phyloP scores from a whole-genome alignment of 192 early-diverging fungal genomes.

The Gamsiella multidivaricata region DNA sequence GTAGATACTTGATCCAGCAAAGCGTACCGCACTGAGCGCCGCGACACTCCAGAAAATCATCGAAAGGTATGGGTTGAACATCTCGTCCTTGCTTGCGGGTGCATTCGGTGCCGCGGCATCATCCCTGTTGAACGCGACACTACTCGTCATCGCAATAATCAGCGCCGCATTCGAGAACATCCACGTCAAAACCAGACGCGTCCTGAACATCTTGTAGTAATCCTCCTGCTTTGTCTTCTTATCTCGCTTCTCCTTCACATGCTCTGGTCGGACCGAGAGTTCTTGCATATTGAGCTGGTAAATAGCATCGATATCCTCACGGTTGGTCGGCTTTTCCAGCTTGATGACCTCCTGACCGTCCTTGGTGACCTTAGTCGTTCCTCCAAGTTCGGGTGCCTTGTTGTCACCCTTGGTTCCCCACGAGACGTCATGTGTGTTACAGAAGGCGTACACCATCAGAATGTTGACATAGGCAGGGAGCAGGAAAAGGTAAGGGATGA shows the following conservation, averaged over 20 bases:
- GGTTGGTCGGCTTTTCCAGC: conserved; percentile 77
- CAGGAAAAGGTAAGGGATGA: conserved; percentile 88
- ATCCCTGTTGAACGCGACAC: conserved; percentile 36
- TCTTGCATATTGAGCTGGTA: conserved; percentile 82
- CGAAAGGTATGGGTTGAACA: conserved; percentile 64
- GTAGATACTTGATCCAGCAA: conserved; percentile 78
- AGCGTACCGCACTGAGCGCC: conserved; percentile 75
- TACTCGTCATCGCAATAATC: conserved; percentile 71
- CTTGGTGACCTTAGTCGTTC: conserved; percentile 75
- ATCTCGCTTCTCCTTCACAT: conserved; percentile 73
- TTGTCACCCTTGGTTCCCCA: conserved; percentile 97
- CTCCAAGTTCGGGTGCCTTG: conserved; percentile 67
- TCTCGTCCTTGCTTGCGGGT: conserved; percentile 5
- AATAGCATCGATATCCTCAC: conserved; percentile 80
- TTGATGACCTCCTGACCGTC: conserved; percentile 75
- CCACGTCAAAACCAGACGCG: conserved; percentile 83
- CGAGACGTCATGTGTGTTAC: conserved; percentile 93
- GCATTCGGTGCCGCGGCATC: conserved; percentile 18
- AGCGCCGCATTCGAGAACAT: conserved; percentile 84
- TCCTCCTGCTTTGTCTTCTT: conserved; percentile 86
- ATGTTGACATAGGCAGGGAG: conserved; percentile 93
- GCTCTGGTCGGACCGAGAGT: conserved; percentile 55
- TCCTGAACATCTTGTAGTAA: conserved; percentile 88
- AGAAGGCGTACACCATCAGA: conserved; percentile 92
- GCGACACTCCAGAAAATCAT: conserved; percentile 90